Conservation (phyloP, 345 rosid species). For the Camelina sativa region DNA sequence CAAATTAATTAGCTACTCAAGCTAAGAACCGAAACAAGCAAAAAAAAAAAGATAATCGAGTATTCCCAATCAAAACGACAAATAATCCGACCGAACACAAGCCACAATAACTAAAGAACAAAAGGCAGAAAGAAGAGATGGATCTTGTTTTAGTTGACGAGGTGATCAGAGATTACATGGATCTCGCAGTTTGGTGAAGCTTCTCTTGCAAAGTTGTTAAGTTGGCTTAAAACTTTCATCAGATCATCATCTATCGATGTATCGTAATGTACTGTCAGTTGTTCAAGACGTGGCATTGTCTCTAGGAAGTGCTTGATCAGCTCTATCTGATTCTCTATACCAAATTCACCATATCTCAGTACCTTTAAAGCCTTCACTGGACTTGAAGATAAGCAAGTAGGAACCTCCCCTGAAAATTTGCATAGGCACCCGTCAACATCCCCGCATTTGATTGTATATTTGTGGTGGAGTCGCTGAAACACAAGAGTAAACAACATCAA, state of each 20-base stretch:
- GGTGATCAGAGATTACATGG: background rate
- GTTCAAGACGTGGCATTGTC: conserved; percentile 33
- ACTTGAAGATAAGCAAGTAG: conserved; percentile 32
- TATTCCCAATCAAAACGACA: conserved; percentile 12
- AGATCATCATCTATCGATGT: background rate
- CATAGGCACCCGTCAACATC: conserved; percentile 29
- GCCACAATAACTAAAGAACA: background rate
- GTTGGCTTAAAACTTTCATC: conserved; percentile 1
- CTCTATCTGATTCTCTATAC: background rate
- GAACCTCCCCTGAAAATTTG: conserved; percentile 22
- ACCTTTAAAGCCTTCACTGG: conserved; percentile 24
- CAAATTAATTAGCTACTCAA: background rate
- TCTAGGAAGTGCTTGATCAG: conserved; percentile 15
- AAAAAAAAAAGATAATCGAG: background rate
- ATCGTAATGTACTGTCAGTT: background rate
- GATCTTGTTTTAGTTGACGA: conserved; percentile 21
- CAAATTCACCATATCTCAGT: background rate
- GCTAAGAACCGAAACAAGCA: conserved; percentile 6
- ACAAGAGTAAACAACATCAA: background rate
- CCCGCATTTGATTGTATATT: background rate
- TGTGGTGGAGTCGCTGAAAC: conserved; percentile 18
- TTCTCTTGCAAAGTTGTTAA: background rate
- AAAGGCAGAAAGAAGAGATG: background rate
- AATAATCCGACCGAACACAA: background rate
- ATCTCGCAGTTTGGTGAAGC: conserved; percentile 29